Evolutionary conservation across 805 yeast species (phyloP).

Genomic region (Kuraishia ogatae): DNA sequence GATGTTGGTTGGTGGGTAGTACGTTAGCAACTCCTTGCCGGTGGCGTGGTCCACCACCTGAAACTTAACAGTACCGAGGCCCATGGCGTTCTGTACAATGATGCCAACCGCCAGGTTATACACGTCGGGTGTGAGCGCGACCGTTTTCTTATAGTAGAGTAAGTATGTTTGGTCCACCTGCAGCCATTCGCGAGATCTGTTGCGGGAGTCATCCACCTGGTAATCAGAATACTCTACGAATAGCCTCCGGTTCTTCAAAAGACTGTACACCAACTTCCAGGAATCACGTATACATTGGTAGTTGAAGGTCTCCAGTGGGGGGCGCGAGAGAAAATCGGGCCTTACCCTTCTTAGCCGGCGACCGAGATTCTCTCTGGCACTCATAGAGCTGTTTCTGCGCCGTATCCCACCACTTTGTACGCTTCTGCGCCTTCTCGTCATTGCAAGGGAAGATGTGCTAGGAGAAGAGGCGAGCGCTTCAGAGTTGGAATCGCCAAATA

Average conservation of each 20-base stretch:
- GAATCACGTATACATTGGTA: slow-evolving; percentile 36
- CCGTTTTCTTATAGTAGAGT: slow-evolving; percentile 33
- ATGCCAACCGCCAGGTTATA: slow-evolving; percentile 45
- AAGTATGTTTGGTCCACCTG: slow-evolving; percentile 42
- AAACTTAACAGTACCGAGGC: slow-evolving; percentile 52
- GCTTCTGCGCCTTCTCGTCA: neutral
- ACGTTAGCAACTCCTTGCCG: slow-evolving; percentile 26
- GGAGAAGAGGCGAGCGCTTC: no score
- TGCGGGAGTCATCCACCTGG: slow-evolving; percentile 36
- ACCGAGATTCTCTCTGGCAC: neutral
- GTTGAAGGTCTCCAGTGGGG: slow-evolving; percentile 4
- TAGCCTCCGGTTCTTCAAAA: slow-evolving; percentile 41
- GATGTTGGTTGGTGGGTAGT: slow-evolving; percentile 49
- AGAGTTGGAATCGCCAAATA: no score
- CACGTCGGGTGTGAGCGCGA: slow-evolving; percentile 38
- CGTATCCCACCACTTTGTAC: neutral
- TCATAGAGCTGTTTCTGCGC: neutral
- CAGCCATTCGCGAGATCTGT: slow-evolving; percentile 33
- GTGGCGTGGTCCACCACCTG: slow-evolving; percentile 27
- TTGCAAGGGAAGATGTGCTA: no score
- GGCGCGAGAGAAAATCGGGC: neutral
- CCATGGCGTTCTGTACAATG: slow-evolving; percentile 43
- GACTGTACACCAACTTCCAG: slow-evolving; percentile 44
- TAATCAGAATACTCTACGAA: slow-evolving; percentile 36
- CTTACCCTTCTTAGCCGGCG: neutral